Conservation (phyloP, 2,329 filamentous ascomycete genomes). For the Dactylonectria estremocensis region DNA sequence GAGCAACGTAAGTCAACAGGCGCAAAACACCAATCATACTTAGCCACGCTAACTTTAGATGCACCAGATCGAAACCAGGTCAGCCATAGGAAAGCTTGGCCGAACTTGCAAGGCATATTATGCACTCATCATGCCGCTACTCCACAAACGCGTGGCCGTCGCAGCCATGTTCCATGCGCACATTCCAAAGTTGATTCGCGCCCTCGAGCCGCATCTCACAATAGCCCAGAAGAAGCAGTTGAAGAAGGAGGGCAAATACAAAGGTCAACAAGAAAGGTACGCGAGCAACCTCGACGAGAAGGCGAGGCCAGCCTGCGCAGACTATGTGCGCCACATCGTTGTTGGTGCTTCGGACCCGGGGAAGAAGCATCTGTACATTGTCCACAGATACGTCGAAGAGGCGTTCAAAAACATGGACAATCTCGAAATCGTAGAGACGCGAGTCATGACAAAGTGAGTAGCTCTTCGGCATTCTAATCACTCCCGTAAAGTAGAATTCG, state of each 20-base stretch:
- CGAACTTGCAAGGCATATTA: conserved; percentile 40
- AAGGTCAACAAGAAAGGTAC: conserved; percentile 36
- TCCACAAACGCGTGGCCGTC: conserved; percentile 33
- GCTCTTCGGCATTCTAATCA: not conserved
- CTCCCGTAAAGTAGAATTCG: no score
- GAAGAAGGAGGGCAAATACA: conserved; percentile 35
- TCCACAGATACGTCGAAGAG: conserved; percentile 39
- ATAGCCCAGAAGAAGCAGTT: conserved; percentile 38
- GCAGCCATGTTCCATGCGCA: conserved; percentile 28
- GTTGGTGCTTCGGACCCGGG: conserved; percentile 26
- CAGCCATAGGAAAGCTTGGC: conserved; percentile 23
- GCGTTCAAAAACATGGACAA: conserved; percentile 30
- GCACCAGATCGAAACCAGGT: not conserved
- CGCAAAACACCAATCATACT: not conserved
- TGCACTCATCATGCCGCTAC: conserved; percentile 27
- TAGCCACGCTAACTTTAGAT: not conserved
- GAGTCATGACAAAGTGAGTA: conserved; percentile 31
- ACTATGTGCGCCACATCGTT: conserved; percentile 26
- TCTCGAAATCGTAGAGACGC: conserved; percentile 35
- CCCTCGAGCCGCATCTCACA: conserved; percentile 34
- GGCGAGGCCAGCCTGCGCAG: conserved; percentile 22
- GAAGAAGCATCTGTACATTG: conserved; percentile 30
- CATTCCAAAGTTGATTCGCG: conserved; percentile 39
- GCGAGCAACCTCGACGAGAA: conserved; percentile 11
- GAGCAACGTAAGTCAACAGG: conserved; percentile 10